Evolutionary conservation across 2,329 filamentous ascomycete genomes (phyloP), one percentile per base, ranked within the genome.

Genomic region (Endothia cerciana): DNA sequence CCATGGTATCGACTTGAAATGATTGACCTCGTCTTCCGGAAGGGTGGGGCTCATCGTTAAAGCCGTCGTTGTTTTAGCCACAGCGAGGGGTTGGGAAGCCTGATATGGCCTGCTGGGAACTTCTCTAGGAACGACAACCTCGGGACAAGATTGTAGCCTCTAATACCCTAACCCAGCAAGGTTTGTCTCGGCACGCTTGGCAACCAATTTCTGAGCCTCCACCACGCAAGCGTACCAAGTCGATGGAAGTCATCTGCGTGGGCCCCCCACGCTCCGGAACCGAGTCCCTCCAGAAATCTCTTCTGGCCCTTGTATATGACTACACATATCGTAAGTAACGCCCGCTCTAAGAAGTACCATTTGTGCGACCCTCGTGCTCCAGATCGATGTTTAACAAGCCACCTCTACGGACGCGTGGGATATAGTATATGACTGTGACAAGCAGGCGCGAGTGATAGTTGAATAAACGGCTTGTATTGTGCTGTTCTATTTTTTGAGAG

Each of bases 1-100:
- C 84, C 85, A 87, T 15, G 83, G 81, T 30, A 82, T 80, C 28
- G 76, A 71, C 22, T 70, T 65, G 69, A 80, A 79, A 65, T 75
- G 71, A 11, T 68, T 63, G 28, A 74, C 30, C 15, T 68, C 64
- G 8, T 63, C 47, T 6, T 67, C 41, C 15, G 19, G 25, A 4
- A 15, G 13, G 2, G 49, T 45, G n/a, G 53, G 17, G 41, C n/a
- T 53, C n/a, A n/a, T 40, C 3, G 43, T 63, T 10, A 11, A 43
- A 43, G 41, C 41, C 41, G 19, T 43, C 33, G 33, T 19, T 6
- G 6, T 22, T 25, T 15, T 38, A 17, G 51, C 36, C 13, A 13
- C 2, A 15, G 15, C n/a, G n/a, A 13, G 4, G 5, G 33, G 33
- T 22, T 40, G 19, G 4, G 19, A 25, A 22, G 53, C 17, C 25